Conservation (phyloP, 495 filamentous ascomycete species). For the Pyrenopolyporus hunteri region DNA sequence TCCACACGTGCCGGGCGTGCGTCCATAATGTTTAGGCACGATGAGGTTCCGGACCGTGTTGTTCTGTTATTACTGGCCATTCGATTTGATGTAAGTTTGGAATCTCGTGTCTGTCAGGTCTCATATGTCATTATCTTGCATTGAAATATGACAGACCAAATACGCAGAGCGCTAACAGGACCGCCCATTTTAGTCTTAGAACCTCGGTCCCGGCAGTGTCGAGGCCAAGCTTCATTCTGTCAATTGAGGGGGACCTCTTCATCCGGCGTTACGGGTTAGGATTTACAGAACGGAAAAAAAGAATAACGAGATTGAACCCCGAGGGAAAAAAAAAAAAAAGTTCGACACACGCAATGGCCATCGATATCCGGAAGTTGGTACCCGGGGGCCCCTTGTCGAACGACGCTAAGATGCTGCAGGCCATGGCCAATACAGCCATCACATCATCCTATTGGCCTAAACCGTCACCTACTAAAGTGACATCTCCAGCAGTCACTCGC, state of each 20-base stretch:
- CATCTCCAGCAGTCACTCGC: conserved; percentile 5
- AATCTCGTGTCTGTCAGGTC: conserved; percentile 28
- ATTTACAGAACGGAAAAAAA: conserved; percentile 22
- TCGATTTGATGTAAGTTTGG: conserved; percentile 22
- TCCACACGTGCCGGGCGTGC: conserved; percentile 75
- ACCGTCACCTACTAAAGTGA: conserved; percentile 18
- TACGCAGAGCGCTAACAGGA: conserved; percentile 18
- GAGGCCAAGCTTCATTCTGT: conserved; percentile 20
- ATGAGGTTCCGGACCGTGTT: conserved; percentile 14
- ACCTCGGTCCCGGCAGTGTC: conserved; percentile 12
- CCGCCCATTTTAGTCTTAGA: conserved; percentile 16
- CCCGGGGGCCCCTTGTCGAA: conserved; percentile 28
- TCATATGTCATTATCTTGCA: conserved; percentile 29
- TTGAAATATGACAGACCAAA: conserved; percentile 26
- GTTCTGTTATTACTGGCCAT: conserved; percentile 13
- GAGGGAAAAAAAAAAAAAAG: conserved; percentile 32
- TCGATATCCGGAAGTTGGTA: conserved; percentile 32
- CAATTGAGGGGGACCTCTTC: conserved; percentile 21
- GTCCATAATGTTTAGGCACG: conserved; percentile 58
- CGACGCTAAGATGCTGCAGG: conserved; percentile 35
- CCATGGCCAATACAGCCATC: conserved; percentile 23
- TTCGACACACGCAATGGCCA: conserved; percentile 32
- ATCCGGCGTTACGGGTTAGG: conserved; percentile 30
- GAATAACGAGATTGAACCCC: conserved; percentile 23
- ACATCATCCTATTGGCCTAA: conserved; percentile 30